These are phyloP conservation scores for Lotus japonicus DNA, from an alignment of 306 rosid species.

Conservation along the genomic window DNA sequence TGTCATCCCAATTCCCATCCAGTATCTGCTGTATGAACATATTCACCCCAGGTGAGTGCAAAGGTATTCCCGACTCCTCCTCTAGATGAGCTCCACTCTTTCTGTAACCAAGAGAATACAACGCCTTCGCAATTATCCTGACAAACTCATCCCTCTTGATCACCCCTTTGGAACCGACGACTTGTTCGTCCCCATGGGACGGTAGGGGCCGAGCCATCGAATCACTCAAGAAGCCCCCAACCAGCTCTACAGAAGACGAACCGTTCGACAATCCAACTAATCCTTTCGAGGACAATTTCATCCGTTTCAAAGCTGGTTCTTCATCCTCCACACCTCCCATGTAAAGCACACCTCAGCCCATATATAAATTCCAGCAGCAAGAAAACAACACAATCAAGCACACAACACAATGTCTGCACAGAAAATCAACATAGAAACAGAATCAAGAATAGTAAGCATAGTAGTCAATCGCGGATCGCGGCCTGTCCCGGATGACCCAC, in stretches of 20 bases:
- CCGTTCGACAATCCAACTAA: conserved; percentile 78
- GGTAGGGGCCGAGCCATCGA: conserved; percentile 93
- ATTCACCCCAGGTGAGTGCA: conserved; percentile 62
- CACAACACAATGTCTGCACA: conserved; percentile 35
- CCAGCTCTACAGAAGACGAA: conserved; percentile 51
- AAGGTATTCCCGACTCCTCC: conserved; percentile 90
- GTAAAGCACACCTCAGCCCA: conserved; percentile 99
- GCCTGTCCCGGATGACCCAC: too few species aligned
- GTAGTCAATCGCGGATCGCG: too few species aligned
- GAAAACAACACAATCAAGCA: conserved; percentile 20
- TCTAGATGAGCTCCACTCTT: conserved; percentile 81
- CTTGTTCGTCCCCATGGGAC: conserved; percentile 72
- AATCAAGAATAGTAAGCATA: neutral
- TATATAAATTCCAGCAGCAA: conserved; percentile 44
- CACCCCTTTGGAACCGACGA: conserved; percentile 88
- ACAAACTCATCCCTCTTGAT: conserved; percentile 84
- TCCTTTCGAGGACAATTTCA: conserved; percentile 67
- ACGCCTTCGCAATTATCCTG: conserved; percentile 85
- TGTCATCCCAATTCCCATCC: conserved; percentile 83
- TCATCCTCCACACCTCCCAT: conserved; percentile 99
- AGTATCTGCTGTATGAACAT: conserved; percentile 74
- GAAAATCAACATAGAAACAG: conserved; percentile 2
- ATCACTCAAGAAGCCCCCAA: conserved; percentile 63
- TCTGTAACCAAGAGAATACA: conserved; percentile 83
- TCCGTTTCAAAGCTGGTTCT: conserved; percentile 94